Evolutionary conservation across 2,329 filamentous ascomycete species (phyloP).

Genomic region (Penicillium sp.): DNA sequence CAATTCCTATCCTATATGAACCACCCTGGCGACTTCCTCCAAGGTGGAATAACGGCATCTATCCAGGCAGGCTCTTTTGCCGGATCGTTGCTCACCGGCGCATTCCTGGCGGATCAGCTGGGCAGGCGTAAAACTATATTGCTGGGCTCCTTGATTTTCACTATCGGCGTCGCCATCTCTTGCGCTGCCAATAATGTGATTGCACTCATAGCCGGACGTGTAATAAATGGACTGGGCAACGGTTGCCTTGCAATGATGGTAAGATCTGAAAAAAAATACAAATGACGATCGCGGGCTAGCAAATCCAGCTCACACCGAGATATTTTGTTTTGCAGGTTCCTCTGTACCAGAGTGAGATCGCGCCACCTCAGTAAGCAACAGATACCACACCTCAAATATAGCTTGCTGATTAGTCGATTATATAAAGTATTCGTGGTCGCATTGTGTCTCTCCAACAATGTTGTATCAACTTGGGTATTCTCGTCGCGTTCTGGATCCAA

Average conservation of each 20-base stretch:
- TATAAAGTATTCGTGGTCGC: constrained; percentile 18
- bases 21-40: constrained; percentile 24
- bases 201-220: constrained; percentile 30
- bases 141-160: constrained; percentile 46
- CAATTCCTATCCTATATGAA: constrained; percentile 28
- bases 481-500: constrained; percentile 21
- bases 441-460: constrained; percentile 25
- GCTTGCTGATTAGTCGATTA: not conserved
- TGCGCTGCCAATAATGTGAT: constrained; percentile 27
- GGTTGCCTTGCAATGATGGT: constrained; percentile 26
- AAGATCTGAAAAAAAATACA: not conserved
- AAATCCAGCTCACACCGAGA: not conserved
- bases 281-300: not conserved
- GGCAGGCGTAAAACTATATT: constrained; percentile 47
- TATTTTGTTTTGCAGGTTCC: not conserved
- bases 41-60: constrained; percentile 44
- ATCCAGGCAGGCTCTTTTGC: constrained; percentile 52
- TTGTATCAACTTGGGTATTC: constrained; percentile 22
- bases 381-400: not conserved
- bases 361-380: not conserved
- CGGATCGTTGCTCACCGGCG: constrained; percentile 45
- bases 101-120: constrained; percentile 46
- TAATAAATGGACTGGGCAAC: constrained; percentile 31
- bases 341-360: constrained; percentile 9
- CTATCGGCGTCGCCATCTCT: constrained; percentile 40